phyloP scores from a whole-genome alignment of 2,329 filamentous ascomycete genomes.

The Fonsecaea pedrosoi region DNA sequence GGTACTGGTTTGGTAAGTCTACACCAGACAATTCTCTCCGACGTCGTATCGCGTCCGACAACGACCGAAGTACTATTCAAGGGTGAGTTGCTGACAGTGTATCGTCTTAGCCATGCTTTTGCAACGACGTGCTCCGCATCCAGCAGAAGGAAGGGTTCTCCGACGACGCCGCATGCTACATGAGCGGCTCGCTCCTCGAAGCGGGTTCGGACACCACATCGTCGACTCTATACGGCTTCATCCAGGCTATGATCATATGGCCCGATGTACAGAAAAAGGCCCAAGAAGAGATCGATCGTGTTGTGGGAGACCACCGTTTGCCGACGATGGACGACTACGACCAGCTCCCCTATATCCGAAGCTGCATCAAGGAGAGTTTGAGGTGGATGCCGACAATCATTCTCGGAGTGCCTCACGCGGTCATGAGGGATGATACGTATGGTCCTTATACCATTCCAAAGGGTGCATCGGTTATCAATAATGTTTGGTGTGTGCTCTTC shows the following conservation, averaged over 20 bases:
- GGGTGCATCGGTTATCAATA: conserved; percentile 35
- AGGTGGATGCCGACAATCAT: conserved; percentile 58
- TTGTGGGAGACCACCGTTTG: conserved; percentile 57
- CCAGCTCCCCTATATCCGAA: conserved; percentile 60
- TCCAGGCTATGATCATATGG: conserved; percentile 59
- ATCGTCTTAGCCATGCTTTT: conserved; percentile 31
- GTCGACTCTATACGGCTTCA: conserved; percentile 51
- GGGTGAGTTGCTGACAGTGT: neutral
- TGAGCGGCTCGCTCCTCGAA: conserved; percentile 51
- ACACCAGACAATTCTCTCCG: too few relatives aligned
- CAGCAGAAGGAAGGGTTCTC: conserved; percentile 34
- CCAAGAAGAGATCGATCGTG: conserved; percentile 57
- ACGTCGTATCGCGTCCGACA: too few relatives aligned
- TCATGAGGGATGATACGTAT: conserved; percentile 36
- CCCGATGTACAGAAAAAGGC: conserved; percentile 55
- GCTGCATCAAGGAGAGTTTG: conserved; percentile 63
- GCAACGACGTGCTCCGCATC: conserved; percentile 27
- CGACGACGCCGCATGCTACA: conserved; percentile 35
- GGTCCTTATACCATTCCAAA: conserved; percentile 37
- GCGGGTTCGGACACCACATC: conserved; percentile 55
- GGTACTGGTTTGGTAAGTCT: conserved; percentile 24
- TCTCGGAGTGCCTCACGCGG: conserved; percentile 36
- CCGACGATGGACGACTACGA: conserved; percentile 58
- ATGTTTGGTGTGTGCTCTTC: conserved; percentile 31
- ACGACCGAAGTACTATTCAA: neutral